Percentiles rank a stretch among this genome's conserved stretches.
Evolutionary conservation across 352 stramenopile species (phyloP).

Genomic region (Phytophthora constricta): DNA sequence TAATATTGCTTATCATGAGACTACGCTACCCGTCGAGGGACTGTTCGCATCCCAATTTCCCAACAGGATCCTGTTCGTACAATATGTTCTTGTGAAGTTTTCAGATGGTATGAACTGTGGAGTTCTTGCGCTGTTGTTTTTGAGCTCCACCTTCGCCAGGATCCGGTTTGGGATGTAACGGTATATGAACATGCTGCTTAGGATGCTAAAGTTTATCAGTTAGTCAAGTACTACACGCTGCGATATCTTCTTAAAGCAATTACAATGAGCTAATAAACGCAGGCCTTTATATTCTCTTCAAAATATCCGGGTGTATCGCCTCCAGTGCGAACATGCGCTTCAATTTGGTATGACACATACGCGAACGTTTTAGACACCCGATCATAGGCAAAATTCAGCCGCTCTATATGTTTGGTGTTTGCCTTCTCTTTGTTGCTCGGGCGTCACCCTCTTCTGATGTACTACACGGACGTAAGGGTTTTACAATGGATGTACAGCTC

Average conservation of each 20-base stretch:
- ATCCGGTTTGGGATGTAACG: background rate
- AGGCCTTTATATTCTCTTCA: conserved; percentile 52
- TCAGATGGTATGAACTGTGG: background rate
- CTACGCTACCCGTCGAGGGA: background rate
- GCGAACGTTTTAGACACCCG: conserved; percentile 66
- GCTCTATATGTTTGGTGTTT: conserved; percentile 72
- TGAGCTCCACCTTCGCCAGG: background rate
- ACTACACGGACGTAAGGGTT: no score
- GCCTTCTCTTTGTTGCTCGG: conserved; percentile 62
- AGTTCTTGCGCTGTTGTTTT: background rate
- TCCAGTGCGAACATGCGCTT: conserved; percentile 63
- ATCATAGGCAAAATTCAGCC: conserved; percentile 73
- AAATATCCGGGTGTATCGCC: conserved; percentile 60
- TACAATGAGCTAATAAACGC: background rate
- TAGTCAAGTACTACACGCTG: background rate
- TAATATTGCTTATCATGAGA: background rate
- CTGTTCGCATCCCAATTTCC: background rate
- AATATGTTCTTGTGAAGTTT: no score
- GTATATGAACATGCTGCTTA: background rate
- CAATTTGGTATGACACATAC: conserved; percentile 61
- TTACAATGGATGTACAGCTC: no score
- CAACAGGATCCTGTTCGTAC: background rate
- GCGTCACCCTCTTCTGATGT: conserved; percentile 56
- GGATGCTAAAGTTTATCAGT: background rate
- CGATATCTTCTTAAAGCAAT: background rate